A percentile compares a stretch with the other conserved stretches of the same genome.
These are phyloP conservation scores for Lachnellula arida DNA, from an alignment of 2,329 filamentous ascomycete species.

Conservation along the genomic window DNA sequence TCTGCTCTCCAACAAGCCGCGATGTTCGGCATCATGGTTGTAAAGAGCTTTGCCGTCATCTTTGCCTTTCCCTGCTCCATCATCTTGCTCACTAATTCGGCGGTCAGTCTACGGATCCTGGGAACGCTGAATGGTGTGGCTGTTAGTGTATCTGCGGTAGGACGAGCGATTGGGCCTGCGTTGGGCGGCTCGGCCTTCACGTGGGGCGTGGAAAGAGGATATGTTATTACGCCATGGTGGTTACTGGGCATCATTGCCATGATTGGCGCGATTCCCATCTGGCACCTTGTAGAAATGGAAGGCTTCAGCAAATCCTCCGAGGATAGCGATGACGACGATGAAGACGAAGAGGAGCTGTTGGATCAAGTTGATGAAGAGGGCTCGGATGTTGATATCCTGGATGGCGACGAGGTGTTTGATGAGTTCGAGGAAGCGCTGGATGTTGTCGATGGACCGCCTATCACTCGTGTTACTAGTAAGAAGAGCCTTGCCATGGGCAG, in stretches of 20 bases:
- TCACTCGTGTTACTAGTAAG: not conserved
- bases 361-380: conserved; percentile 13
- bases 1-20: conserved; percentile 47
- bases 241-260: conserved; percentile 60
- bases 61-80: conserved; percentile 86
- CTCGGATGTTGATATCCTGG: conserved; percentile 14
- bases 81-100: conserved; percentile 87
- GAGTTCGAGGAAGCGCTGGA: conserved; percentile 24
- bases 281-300: conserved; percentile 69
- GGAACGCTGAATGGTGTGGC: conserved; percentile 90
- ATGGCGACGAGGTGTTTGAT: conserved; percentile 19
- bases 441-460: conserved; percentile 14
- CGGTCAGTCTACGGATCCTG: conserved; percentile 67
- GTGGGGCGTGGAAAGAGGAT: conserved; percentile 69
- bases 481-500: conserved; percentile 1
- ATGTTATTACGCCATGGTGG: conserved; percentile 79
- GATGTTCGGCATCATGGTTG: conserved; percentile 64
- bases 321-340: conserved; percentile 32
- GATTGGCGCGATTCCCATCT: conserved; percentile 66
- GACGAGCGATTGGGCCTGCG: conserved; percentile 74
- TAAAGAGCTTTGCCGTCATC: conserved; percentile 72
- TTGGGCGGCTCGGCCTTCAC: conserved; percentile 68
- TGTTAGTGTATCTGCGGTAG: conserved; percentile 75
- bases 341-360: conserved; percentile 16
- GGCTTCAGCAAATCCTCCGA: conserved; percentile 48